Base-by-base conservation (phyloP, 176 grass and related monocot genomes). In the Echinochloa phyllopogon region DNA sequence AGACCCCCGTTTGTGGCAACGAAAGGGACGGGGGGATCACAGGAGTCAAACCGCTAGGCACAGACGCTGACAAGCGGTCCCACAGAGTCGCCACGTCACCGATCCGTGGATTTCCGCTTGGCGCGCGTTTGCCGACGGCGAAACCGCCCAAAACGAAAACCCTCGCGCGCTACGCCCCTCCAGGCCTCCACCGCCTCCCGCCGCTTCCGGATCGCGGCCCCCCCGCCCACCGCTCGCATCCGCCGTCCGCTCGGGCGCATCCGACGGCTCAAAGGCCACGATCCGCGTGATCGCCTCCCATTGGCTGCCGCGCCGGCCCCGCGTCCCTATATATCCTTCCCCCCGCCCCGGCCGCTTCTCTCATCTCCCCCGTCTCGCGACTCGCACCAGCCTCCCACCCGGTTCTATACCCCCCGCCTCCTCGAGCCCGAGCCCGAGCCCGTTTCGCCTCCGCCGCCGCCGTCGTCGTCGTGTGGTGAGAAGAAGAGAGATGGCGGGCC, bases 221-320 rank as follows among this genome's bases (percentile, higher is more conserved):
- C 68, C 57, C 18, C 24, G 6, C 6, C 29, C n/a, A 11, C 33
- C 27, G 4, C 62, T 1, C 29, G 0, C 53, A 86, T 85, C 77
- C 77, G 23, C 72, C 88, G 83, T 89, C 53, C 83, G 8, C 12
- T 3, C 0, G 0, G 1, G 10, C n/a, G 29, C 84, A 90, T 90
- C 89, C 23, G 58, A 94, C 86, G 79, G 71, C 10, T 10, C 0
- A 0, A 5, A 0, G 0, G 0, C 38, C 1, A 4, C 69, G 87
- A 96, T 96, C 94, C 94, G 91, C 67, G 91, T 87, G 84, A 85
- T 88, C 73, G 25, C 4, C 17, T 78, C 51, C 40, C 21, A 96
- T 93, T 96, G 89, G 94, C 67, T 77, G 24, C 0, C 53, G 24
- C 45, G 14, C 57, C 72, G 36, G 0, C 23, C 53, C 52, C 44